phyloP scores from a whole-genome alignment of 441 rosid species.

The Euphorbia celastroides region DNA sequence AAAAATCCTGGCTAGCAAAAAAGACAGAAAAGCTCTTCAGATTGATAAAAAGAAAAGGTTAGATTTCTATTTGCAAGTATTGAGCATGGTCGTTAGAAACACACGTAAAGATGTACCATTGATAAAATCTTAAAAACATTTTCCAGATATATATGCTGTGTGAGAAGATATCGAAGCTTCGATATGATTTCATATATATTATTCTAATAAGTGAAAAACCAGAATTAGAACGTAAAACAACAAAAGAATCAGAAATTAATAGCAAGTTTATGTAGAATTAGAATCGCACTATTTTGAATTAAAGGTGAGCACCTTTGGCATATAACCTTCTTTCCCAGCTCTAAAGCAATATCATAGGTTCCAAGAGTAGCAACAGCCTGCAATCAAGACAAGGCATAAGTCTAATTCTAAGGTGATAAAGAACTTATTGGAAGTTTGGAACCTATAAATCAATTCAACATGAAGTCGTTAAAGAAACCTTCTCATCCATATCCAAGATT shows the following conservation, averaged over 20 bases:
- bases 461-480: not conserved
- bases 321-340: constrained; percentile 83
- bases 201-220: too few species aligned
- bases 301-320: constrained; percentile 67
- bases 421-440: not conserved
- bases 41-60: too few species aligned
- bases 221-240: not conserved
- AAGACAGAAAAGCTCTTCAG: too few species aligned
- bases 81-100: too few species aligned
- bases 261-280: too few species aligned
- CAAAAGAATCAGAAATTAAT: too few species aligned
- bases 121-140: too few species aligned
- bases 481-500: not conserved
- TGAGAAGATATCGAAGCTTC: too few species aligned
- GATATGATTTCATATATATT: too few species aligned
- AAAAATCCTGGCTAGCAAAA: too few species aligned
- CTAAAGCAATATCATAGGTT: constrained; percentile 78
- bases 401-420: not conserved
- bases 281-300: not conserved
- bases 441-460: not conserved
- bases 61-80: too few species aligned
- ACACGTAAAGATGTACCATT: not conserved
- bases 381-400: constrained; percentile 15
- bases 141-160: too few species aligned
- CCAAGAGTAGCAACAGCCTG: constrained; percentile 89